Percentiles rank a stretch among this genome's conserved stretches.
phyloP scores from a whole-genome alignment of 2,329 filamentous ascomycete genomes.

The Phialemoniopsis sp. region DNA sequence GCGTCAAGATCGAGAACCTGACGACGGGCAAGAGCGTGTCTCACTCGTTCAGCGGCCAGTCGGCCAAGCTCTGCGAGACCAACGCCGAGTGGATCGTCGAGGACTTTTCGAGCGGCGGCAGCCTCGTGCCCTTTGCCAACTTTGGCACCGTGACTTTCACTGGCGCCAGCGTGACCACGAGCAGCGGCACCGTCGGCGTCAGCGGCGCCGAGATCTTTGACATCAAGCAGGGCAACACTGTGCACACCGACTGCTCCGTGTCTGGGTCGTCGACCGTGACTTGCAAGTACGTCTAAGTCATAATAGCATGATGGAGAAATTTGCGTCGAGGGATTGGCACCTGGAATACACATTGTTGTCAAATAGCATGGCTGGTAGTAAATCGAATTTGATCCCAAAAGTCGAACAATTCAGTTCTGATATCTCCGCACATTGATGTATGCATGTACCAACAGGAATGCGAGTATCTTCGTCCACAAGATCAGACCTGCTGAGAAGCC shows the following conservation, averaged over 20 bases:
- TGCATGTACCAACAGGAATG: no score
- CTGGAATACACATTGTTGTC: no score
- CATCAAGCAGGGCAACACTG: slow-evolving; percentile 11
- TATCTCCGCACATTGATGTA: no score
- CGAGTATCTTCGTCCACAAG: no score
- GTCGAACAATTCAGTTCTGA: no score
- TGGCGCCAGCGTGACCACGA: slow-evolving; percentile 24
- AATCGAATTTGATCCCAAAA: no score
- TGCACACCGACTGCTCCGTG: slow-evolving; percentile 14
- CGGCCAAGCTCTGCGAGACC: slow-evolving; percentile 14
- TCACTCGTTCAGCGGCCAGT: slow-evolving; percentile 35
- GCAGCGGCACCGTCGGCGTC: slow-evolving; percentile 19
- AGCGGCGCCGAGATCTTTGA: slow-evolving; percentile 35
- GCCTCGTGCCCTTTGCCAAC: slow-evolving; percentile 17
- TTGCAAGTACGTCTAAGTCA: slow-evolving; percentile 37
- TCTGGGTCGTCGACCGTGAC: slow-evolving; percentile 11
- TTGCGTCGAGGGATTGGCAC: no score
- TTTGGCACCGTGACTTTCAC: slow-evolving; percentile 15
- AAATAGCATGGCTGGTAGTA: no score
- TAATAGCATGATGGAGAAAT: no score
- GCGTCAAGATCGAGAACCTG: slow-evolving; percentile 40
- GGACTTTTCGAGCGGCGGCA: slow-evolving; percentile 16
- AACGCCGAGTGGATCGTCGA: slow-evolving; percentile 26
- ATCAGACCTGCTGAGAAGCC: no score
- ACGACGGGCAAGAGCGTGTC: slow-evolving; percentile 43